phyloP scores from a whole-genome alignment of 2,329 filamentous ascomycete genomes.

The Stagonosporopsis chrysanthemi region DNA sequence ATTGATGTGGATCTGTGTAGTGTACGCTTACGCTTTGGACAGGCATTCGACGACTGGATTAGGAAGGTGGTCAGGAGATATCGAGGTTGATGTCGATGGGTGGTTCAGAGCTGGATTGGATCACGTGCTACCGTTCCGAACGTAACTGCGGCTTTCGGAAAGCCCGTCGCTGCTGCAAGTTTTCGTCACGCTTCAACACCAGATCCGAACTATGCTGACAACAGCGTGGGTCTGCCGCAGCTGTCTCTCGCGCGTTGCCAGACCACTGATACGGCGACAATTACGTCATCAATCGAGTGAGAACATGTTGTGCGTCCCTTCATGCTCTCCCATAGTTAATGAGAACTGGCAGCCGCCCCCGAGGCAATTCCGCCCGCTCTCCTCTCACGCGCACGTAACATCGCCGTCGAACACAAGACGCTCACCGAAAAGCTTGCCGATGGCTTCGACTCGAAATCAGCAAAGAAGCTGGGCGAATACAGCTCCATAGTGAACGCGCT shows the following conservation, averaged over 20 bases:
- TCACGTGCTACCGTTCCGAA: slow-evolving; percentile 40
- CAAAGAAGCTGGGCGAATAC: slow-evolving; percentile 66
- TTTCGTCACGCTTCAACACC: slow-evolving; percentile 17
- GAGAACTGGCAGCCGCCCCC: slow-evolving; percentile 27
- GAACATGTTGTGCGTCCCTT: slow-evolving; percentile 8
- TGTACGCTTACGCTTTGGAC: not conserved
- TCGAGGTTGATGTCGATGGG: slow-evolving; percentile 6
- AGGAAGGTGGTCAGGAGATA: slow-evolving; percentile 23
- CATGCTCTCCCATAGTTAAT: slow-evolving; percentile 17
- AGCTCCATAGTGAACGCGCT: slow-evolving; percentile 60
- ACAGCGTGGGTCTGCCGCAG: slow-evolving; percentile 57
- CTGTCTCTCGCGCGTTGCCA: slow-evolving; percentile 53
- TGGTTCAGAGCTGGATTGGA: not conserved
- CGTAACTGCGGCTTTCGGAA: slow-evolving; percentile 25
- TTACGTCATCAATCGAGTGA: slow-evolving; percentile 41
- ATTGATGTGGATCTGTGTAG: not conserved
- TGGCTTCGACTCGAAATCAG: slow-evolving; percentile 63
- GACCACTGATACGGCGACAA: slow-evolving; percentile 39
- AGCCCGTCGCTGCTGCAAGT: slow-evolving; percentile 28
- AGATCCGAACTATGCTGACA: slow-evolving; percentile 36
- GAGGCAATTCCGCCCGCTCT: slow-evolving; percentile 61
- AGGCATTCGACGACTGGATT: slow-evolving; percentile 1
- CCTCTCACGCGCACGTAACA: slow-evolving; percentile 61
- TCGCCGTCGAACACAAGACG: slow-evolving; percentile 63
- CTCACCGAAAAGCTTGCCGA: slow-evolving; percentile 61